These are phyloP conservation scores for Microglena sp. DNA, from an alignment of 139 green algal genomes.

Conservation along the genomic window DNA sequence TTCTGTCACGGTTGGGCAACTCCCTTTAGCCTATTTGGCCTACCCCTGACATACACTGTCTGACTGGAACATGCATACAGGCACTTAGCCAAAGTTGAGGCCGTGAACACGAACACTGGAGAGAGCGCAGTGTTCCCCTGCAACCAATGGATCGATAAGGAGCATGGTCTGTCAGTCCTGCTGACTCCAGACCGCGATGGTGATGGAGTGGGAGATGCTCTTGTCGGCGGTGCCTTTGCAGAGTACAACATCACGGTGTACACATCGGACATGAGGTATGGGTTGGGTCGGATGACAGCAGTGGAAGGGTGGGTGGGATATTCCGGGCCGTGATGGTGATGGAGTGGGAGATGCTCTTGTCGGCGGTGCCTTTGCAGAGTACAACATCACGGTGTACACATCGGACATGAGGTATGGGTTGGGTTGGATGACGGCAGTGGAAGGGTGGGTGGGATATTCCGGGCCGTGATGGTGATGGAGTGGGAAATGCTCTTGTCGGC, in stretches of 20 bases:
- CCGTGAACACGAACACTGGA: constrained; percentile 35
- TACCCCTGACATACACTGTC: too few relatives aligned
- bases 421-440: constrained; percentile 19
- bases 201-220: constrained; percentile 4
- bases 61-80: not conserved
- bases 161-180: constrained; percentile 28
- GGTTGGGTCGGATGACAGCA: constrained; percentile 21
- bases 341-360: too few relatives aligned
- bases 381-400: constrained; percentile 32
- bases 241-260: constrained; percentile 38
- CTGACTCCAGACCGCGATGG: constrained; percentile 28
- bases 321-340: not conserved
- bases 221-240: constrained; percentile 2
- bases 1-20: too few relatives aligned
- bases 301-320: constrained; percentile 9
- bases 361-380: too few relatives aligned
- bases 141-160: constrained; percentile 41
- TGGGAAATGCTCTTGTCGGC: too few relatives aligned
- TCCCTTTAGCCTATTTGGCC: too few relatives aligned
- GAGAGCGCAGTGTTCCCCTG: constrained; percentile 26
- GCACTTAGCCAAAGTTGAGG: constrained; percentile 28
- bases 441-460: constrained; percentile 7
- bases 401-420: constrained; percentile 29
- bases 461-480: too few relatives aligned
- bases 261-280: constrained; percentile 33